Base-by-base conservation (phyloP, 2,329 filamentous ascomycete species). In the Monilinia fructigena region DNA sequence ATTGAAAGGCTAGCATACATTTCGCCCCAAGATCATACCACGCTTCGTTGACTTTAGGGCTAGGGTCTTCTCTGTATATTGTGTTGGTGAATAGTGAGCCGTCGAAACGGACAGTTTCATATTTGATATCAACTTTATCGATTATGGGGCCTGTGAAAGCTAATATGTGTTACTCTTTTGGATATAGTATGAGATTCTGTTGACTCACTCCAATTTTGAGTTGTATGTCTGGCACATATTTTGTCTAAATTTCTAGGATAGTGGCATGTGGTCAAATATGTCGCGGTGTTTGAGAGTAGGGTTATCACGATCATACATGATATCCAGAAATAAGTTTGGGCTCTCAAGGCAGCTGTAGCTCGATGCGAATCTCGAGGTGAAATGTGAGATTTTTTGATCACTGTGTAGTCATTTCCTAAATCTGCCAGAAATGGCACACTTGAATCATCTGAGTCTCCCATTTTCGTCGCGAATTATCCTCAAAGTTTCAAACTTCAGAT, bases 81-180 rank as follows among this genome's bases (percentile, higher is more conserved):
- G 28, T 63, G 18, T 55, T 63, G 38, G 61, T 63, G 3, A 63
- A 55, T 5, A 63, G 50, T 42, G 61, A 63, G 14, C 38, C 50
- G 3, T 63, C 55, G 50, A 63, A 63, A 23, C 69, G 73, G 42
- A 80, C 75, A 0, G 72, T 72, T 23, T 77, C 74, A 72, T 81
- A 83, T 20, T 73, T 71, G 4, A 82, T 76, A 23, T 76, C 72
- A 4, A 82, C 74, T 7, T 82, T 78, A 28, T 77, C 4, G 3
- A 28, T 3, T 4, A 28, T 28, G 28, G 28, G 78, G 5, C 78
- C 70, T 71, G 47, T 8, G 7, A n/a, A 2, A 28, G 5, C 53
- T n/a, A 53, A 31, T 40, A 28, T 7, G 14, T 10, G 12, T 26
- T 40, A 7, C n/a, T 12, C 20, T 52, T 40, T 8, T 20, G 11